A percentile compares a stretch with the other conserved stretches of the same genome.
Conservation (phyloP, 108 stramenopile species). For the Skeletonema potamos region DNA sequence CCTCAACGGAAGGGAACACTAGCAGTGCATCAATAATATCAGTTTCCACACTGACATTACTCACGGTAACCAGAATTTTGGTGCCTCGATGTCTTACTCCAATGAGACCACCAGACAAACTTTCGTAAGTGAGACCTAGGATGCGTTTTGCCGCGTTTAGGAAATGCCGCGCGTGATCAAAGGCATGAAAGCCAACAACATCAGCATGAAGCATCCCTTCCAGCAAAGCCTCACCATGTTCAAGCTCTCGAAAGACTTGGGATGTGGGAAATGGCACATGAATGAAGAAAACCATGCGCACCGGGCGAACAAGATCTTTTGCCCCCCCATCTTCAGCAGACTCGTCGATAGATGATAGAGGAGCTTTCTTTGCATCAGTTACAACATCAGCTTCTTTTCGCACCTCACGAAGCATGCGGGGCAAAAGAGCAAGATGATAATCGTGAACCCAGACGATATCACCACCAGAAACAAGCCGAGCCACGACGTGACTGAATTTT, state of each 20-base stretch:
- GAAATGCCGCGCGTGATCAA: constrained; percentile 99
- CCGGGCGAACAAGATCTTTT: constrained; percentile 14
- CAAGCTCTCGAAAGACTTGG: constrained; percentile 97
- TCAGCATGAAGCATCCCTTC: constrained; percentile 97
- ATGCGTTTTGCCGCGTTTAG: constrained; percentile 98
- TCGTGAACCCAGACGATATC: constrained; percentile 99
- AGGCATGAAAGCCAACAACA: constrained; percentile 99
- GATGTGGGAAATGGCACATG: constrained; percentile 99
- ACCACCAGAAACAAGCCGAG: constrained; percentile 49
- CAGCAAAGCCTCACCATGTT: constrained; percentile 90
- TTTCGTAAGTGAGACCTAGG: constrained; percentile 93
- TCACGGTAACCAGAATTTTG: constrained; percentile 95
- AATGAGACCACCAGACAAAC: constrained; percentile 90
- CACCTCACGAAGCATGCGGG: constrained; percentile 70
- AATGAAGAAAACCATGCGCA: constrained; percentile 95
- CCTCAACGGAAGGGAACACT: constrained; percentile 62
- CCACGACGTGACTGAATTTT: constrained; percentile 76
- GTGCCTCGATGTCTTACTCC: constrained; percentile 90
- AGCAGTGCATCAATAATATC: constrained; percentile 72
- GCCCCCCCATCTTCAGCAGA: neutral
- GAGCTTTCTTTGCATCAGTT: neutral
- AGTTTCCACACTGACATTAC: constrained; percentile 97
- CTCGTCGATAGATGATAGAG: neutral
- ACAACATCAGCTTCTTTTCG: constrained; percentile 31
- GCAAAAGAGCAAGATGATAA: constrained; percentile 96